Conservation (phyloP, 768 basidiomycete genomes). For the Boletus vinaceobasis region DNA sequence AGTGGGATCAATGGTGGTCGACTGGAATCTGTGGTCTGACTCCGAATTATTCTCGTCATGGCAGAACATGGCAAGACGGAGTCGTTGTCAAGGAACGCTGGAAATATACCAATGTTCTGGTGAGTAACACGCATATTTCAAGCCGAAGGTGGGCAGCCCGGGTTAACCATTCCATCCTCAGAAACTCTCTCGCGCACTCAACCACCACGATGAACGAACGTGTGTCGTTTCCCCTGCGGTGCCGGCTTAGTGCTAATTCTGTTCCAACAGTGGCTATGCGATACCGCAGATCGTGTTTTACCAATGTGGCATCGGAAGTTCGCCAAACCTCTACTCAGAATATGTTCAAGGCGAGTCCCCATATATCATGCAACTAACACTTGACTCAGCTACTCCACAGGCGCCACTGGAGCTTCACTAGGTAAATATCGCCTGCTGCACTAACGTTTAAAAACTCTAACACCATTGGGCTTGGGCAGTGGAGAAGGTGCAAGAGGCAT, state of each 20-base stretch:
- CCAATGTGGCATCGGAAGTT: slow-evolving; percentile 59
- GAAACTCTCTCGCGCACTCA: slow-evolving; percentile 53
- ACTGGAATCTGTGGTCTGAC: neutral
- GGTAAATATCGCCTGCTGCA: slow-evolving; percentile 35
- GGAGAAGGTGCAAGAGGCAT: slow-evolving; percentile 75
- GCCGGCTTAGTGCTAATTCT: neutral
- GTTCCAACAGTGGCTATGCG: slow-evolving; percentile 29
- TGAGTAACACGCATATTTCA: slow-evolving; percentile 22
- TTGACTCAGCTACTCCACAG: slow-evolving; percentile 34
- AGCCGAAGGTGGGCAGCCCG: neutral
- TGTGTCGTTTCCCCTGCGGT: slow-evolving; percentile 9
- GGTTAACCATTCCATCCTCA: slow-evolving; percentile 17
- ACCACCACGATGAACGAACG: slow-evolving; percentile 46
- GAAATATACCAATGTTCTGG: slow-evolving; percentile 56
- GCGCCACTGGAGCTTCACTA: slow-evolving; percentile 59
- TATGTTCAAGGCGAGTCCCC: slow-evolving; percentile 55
- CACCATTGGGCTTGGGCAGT: slow-evolving; percentile 34
- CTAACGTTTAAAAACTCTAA: slow-evolving; percentile 1
- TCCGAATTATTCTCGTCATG: neutral
- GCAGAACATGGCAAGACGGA: slow-evolving; percentile 74
- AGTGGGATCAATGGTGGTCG: neutral
- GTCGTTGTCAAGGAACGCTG: slow-evolving; percentile 41
- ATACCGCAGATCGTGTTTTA: slow-evolving; percentile 64
- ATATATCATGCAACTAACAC: neutral
- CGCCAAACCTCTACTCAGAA: slow-evolving; percentile 53